Base-by-base conservation (phyloP, 2,329 filamentous ascomycete species). In the Alternaria longipes region DNA sequence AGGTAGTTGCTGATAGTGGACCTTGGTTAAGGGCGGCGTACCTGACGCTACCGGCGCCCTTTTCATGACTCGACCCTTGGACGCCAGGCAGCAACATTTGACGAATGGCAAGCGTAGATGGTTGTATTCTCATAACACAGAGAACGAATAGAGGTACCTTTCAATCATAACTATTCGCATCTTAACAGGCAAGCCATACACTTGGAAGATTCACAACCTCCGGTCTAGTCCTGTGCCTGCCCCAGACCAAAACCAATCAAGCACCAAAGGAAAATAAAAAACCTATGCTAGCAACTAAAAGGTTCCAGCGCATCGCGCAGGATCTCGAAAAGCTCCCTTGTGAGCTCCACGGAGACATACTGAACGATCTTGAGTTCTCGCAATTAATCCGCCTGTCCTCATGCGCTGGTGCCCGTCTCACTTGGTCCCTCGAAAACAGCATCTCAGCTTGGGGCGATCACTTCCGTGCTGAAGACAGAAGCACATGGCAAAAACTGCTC, bases 251-350 rank as follows among this genome's bases (percentile, higher is more conserved):
- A 16, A 38, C 34, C 16, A n/a, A n/a, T 16, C 16, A n/a, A 38
- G 16, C 6, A 38, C 44, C 16, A 46, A 16, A 46, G n/a, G 44
- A 46, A 30, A 24, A 46, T n/a, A n/a, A 28, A 46, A 46, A 30
- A 8, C 9, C 9, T 8, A 53, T n/a, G 40, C 41, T 52, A 8
- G 55, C 55, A 36, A 44, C 24, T 14, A n/a, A 8, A 41, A 47
- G 41, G 14, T 56, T 53, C 46, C 24, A 51, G 18, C 55, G 53
- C n/a, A 60, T 65, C 14, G 49, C 62, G 8, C 49, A 16, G 22
- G 54, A 62, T 42, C 45, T 64, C 1, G 64, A 64, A 14, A 63
- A 55, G 11, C 36, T 67, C 1, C 62, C 65, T 3, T 56, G 51
- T 26, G 62, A 62, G 30, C 55, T 64, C 6, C 59, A 62, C 28